A percentile compares a stretch with the other conserved stretches of the same genome.
These are phyloP conservation scores for Cyclotella atomus DNA, from an alignment of 108 stramenopile species.

Conservation along the genomic window DNA sequence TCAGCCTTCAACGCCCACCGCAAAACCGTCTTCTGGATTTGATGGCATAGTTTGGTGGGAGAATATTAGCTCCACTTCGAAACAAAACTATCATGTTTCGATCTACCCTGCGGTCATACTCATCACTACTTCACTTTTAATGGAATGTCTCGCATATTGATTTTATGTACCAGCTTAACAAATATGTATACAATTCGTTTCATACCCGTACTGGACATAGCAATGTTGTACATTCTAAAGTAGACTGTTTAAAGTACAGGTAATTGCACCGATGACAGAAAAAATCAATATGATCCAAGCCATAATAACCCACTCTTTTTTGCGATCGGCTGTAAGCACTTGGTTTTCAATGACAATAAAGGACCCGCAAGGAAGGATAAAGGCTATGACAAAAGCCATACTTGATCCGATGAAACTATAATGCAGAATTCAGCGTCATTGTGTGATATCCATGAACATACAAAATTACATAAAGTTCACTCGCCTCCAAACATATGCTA, in stretches of 20 bases:
- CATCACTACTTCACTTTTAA: too few species aligned
- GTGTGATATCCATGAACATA: too few species aligned
- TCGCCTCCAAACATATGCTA: constrained; percentile 69
- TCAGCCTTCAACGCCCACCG: neutral
- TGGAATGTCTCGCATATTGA: too few species aligned
- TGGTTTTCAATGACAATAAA: constrained; percentile 49
- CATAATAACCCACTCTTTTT: constrained; percentile 13
- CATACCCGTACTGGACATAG: too few species aligned
- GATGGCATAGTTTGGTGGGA: constrained; percentile 12
- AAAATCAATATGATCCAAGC: constrained; percentile 45
- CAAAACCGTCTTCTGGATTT: constrained; percentile 5
- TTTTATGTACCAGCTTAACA: too few species aligned
- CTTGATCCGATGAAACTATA: constrained; percentile 63
- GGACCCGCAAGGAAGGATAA: constrained; percentile 63
- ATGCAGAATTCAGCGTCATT: too few species aligned
- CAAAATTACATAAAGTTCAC: neutral
- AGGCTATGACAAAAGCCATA: constrained; percentile 78
- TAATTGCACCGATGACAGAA: constrained; percentile 27
- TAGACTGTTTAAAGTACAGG: constrained; percentile 55
- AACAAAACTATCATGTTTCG: too few species aligned
- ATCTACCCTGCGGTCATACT: neutral
- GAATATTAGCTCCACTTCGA: neutral
- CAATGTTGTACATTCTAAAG: too few species aligned
- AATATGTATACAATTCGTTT: neutral
- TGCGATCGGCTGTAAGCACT: constrained; percentile 11